Evolutionary conservation across 2,329 filamentous ascomycete species (phyloP).

Genomic region (Elsinoe perseae): DNA sequence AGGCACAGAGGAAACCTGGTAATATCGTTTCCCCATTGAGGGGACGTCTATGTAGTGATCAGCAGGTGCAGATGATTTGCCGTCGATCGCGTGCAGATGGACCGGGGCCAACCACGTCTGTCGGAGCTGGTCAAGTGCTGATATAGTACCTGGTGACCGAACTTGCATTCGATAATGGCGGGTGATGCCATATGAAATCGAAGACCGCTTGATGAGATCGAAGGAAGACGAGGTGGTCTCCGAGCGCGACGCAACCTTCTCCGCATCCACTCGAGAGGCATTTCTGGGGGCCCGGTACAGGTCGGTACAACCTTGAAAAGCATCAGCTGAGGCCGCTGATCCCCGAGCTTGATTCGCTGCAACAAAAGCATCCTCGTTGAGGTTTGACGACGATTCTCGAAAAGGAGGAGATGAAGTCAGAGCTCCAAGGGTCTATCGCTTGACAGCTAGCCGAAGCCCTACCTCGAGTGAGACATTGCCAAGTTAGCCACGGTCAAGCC

Average conservation of each 20-base stretch:
- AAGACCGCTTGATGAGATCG: background rate
- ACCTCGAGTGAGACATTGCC: background rate
- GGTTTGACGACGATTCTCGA: background rate
- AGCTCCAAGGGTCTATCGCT: too few species aligned
- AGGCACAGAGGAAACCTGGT: background rate
- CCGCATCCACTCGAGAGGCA: background rate
- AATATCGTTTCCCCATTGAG: background rate
- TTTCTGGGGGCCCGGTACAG: background rate
- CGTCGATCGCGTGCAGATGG: constrained; percentile 6
- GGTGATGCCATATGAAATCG: background rate
- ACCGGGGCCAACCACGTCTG: background rate
- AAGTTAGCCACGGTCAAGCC: background rate
- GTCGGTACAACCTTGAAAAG: background rate
- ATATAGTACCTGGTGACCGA: background rate
- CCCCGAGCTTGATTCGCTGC: background rate
- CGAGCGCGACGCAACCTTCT: background rate
- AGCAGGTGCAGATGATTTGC: constrained; percentile 5
- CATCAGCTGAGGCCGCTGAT: background rate
- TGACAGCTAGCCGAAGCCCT: background rate
- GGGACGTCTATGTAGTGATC: background rate
- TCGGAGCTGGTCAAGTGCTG: background rate
- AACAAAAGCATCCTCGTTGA: background rate
- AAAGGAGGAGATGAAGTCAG: background rate
- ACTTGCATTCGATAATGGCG: constrained; percentile 1
- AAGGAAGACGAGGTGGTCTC: background rate